Conservation (phyloP, 176 grass and related monocot genomes). For the Stipa capillata region DNA sequence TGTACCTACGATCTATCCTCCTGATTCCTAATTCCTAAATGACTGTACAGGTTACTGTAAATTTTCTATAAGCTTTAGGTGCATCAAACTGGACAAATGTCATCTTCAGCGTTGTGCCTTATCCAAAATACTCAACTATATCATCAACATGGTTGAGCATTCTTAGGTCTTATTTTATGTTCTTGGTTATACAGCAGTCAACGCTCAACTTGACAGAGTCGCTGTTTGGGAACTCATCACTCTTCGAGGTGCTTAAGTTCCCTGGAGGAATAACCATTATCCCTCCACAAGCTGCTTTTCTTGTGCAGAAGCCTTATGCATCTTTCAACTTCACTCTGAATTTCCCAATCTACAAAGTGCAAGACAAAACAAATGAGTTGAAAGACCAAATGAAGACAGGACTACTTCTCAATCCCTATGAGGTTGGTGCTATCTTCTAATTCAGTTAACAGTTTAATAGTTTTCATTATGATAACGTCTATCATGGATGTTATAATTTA, state of each 20-base stretch:
- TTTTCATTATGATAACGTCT: background rate
- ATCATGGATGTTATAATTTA: background rate
- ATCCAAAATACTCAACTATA: slow-evolving; percentile 57
- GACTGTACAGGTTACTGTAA: slow-evolving; percentile 52
- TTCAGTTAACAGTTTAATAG: background rate
- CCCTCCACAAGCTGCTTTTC: slow-evolving; percentile 73
- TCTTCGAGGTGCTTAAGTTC: slow-evolving; percentile 70
- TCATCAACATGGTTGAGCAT: slow-evolving; percentile 70
- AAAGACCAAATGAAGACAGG: slow-evolving; percentile 82
- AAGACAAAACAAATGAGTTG: slow-evolving; percentile 51
- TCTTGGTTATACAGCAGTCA: slow-evolving; percentile 58
- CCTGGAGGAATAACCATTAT: slow-evolving; percentile 94
- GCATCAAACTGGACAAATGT: slow-evolving; percentile 61
- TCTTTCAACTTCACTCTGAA: slow-evolving; percentile 90
- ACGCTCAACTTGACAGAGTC: slow-evolving; percentile 61
- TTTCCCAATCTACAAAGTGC: slow-evolving; percentile 67
- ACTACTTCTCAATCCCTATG: slow-evolving; percentile 63
- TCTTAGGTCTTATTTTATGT: slow-evolving; percentile 70
- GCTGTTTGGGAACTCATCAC: slow-evolving; percentile 65
- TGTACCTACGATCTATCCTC: background rate
- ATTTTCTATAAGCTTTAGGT: slow-evolving; percentile 44
- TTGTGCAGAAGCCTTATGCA: slow-evolving; percentile 59
- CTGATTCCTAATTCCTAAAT: background rate
- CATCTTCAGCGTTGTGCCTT: slow-evolving; percentile 76
- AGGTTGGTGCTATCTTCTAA: slow-evolving; percentile 39